Conservation (phyloP, 129 eudicot genomes). For the Chrysanthemum lavandulifolium region DNA sequence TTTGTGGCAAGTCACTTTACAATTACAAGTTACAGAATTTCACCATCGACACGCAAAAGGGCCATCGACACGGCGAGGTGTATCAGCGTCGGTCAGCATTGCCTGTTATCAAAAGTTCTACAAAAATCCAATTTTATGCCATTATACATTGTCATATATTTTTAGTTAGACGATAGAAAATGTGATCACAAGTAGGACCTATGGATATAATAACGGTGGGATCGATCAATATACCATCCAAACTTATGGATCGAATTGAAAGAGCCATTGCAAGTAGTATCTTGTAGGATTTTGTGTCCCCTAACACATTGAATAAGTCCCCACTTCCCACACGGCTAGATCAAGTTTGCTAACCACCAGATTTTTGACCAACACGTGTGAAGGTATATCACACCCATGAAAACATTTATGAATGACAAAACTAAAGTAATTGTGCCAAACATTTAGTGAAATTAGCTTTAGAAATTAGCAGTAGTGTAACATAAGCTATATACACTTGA, state of each 20-base stretch:
- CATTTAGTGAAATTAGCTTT: no score
- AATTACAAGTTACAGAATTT: no score
- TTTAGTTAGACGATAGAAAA: not conserved
- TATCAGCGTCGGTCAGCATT: no score
- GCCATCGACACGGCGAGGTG: no score
- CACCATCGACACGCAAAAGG: no score
- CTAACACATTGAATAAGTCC: not conserved
- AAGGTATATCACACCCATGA: not conserved
- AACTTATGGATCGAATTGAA: slow-evolving; percentile 19
- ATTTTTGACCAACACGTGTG: slow-evolving; percentile 11
- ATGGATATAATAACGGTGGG: slow-evolving; percentile 13
- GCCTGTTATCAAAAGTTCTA: not conserved
- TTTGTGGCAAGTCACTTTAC: no score
- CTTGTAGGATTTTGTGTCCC: slow-evolving; percentile 21
- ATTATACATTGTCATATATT: no score
- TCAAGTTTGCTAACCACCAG: slow-evolving; percentile 26
- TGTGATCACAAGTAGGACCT: slow-evolving; percentile 1
- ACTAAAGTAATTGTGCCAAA: no score
- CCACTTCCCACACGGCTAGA: slow-evolving; percentile 17
- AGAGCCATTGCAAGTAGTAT: slow-evolving; percentile 18
- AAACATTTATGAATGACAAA: no score
- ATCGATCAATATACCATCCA: slow-evolving; percentile 17
- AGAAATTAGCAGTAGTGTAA: no score
- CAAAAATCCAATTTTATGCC: not conserved
- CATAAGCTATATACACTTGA: no score